Conservation (phyloP, 495 filamentous ascomycete species). For the Talaromyces trachyspermus region DNA sequence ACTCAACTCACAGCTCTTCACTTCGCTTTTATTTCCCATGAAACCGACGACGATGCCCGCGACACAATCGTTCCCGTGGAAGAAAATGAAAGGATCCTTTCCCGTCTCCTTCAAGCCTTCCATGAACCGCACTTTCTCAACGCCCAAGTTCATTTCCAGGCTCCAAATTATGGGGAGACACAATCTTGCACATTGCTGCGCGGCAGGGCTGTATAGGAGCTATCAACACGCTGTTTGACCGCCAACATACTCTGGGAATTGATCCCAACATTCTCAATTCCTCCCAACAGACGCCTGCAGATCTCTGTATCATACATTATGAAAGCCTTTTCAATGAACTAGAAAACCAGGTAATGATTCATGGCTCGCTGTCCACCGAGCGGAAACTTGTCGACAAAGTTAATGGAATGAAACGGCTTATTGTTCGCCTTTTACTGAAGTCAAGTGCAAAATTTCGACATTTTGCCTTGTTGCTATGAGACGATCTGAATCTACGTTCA, state of each 20-base stretch:
- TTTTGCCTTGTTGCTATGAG: neutral
- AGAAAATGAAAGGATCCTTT: neutral
- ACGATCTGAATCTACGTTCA: neutral
- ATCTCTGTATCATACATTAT: neutral
- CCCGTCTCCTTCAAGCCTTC: neutral
- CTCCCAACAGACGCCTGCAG: neutral
- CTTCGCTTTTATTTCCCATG: neutral
- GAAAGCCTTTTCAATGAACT: neutral
- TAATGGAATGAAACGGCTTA: neutral
- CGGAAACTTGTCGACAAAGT: neutral
- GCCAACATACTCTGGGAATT: neutral
- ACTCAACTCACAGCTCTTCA: neutral
- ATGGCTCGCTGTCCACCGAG: neutral
- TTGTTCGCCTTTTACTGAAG: neutral
- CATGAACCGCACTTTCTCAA: neutral
- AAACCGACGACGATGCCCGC: neutral
- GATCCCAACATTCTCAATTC: neutral
- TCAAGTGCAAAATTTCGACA: neutral
- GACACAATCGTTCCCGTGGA: neutral
- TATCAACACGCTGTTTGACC: neutral
- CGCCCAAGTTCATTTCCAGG: neutral
- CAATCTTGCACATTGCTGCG: neutral
- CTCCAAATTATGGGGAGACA: neutral
- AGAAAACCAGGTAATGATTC: neutral
- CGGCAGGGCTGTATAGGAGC: neutral